Evolutionary conservation across 2,329 filamentous ascomycete species (phyloP).

Genomic region (Pseudocercospora ulei): DNA sequence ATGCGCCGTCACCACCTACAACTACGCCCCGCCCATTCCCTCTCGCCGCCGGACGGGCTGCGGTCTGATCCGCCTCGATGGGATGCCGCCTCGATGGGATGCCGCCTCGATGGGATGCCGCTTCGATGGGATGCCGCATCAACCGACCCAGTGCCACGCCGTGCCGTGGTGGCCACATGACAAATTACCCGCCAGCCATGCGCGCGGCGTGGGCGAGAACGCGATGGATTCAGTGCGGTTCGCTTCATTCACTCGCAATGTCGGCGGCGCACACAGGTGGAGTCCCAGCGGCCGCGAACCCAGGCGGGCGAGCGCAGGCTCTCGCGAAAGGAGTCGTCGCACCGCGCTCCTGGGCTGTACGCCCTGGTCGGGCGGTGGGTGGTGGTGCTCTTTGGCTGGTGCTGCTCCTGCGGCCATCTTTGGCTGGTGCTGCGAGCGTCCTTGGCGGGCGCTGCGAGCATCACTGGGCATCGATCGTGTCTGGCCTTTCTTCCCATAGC

Average conservation of each 20-base stretch:
- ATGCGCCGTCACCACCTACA: too few relatives aligned
- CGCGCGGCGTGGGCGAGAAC: constrained; percentile 13
- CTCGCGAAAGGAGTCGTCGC: constrained; percentile 15
- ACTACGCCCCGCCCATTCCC: too few relatives aligned
- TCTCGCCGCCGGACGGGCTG: too few relatives aligned
- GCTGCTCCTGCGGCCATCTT: constrained; percentile 10
- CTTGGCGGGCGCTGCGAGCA: neutral
- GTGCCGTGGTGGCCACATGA: constrained; percentile 14
- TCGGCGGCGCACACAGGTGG: constrained; percentile 11
- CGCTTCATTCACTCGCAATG: constrained; percentile 1
- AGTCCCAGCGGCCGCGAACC: constrained; percentile 10
- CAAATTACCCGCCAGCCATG: constrained; percentile 22
- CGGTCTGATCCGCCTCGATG: too few relatives aligned
- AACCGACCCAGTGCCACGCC: constrained; percentile 2
- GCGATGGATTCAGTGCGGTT: neutral
- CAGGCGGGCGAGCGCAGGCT: constrained; percentile 9
- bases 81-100: too few relatives aligned
- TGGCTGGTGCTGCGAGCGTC: constrained; percentile 8
- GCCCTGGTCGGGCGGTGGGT: constrained; percentile 13
- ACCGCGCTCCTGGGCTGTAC: constrained; percentile 9
- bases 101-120: too few relatives aligned
- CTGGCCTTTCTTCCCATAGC: constrained; percentile 1
- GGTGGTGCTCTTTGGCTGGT: constrained; percentile 8
- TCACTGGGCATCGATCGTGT: neutral
- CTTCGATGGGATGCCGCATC: constrained; percentile 14